Base-by-base conservation (phyloP, 2,329 filamentous ascomycete genomes). In the Aspergillus fischeri region DNA sequence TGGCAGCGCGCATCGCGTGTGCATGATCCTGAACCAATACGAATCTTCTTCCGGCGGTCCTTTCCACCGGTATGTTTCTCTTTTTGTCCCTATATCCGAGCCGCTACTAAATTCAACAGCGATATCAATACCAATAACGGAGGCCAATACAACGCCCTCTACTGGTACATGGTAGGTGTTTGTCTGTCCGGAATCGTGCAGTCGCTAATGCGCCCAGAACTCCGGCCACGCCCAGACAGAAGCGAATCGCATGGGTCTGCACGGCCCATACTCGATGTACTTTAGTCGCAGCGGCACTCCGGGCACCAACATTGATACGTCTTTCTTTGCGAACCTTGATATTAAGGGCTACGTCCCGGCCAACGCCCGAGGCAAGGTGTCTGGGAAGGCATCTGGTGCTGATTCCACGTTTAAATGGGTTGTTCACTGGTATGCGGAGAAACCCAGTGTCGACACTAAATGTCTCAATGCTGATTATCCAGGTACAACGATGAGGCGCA, bases 81-180 rank as follows among this genome's bases (percentile, higher is more conserved):
- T 28, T 28, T 6, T 9, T 14, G 14, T 3, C n/a, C 17, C 24
- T 67, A 27, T 24, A 45, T 3, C 3, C 3, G 38, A 11, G 1
- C 20, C 17, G 8, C 10, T 41, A 27, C 53, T 61, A 3, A 56
- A 41, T 2, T 20, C 8, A 27, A 1, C 60, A 75, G 78, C 17
- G 85, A 87, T 61, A 87, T 88, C 71, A 82, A 87, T 73, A 78
- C 80, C 53, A 89, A 89, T 74, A 85, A 87, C 59, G 83, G 78
- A 17, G 84, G 83, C 4, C 74, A 71, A 42, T 82, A 70, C 78
- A 60, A 86, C 77, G 38, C 83, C 78, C 77, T 89, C 0, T 87
- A 86, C 70, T 86, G 83, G 72, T 89, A 88, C 75, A 87, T 87
- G 81, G 67, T 70, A 69, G 14, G 64, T 56, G 25, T 17, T 35